Conservation (phyloP, 2,329 filamentous ascomycete genomes). For the Diplodia sapinea region DNA sequence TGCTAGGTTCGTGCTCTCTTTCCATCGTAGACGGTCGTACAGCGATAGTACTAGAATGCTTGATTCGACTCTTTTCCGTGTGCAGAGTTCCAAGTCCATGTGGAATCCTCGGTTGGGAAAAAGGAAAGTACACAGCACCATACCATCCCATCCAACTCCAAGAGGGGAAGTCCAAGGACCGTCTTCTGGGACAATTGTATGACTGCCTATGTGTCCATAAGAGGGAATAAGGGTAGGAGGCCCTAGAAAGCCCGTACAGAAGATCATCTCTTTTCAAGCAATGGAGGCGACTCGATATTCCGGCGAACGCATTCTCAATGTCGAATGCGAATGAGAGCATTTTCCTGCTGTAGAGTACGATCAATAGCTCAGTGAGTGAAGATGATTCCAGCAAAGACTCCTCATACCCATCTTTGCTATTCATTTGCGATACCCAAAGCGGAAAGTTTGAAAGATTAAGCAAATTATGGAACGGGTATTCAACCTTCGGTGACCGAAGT, state of each 20-base stretch:
- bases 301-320: background rate
- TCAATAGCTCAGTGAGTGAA: background rate
- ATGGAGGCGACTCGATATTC: background rate
- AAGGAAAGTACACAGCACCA: background rate
- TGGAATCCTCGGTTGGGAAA: accelerated
- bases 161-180: background rate
- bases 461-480: too few relatives aligned
- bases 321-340: background rate
- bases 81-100: too few relatives aligned
- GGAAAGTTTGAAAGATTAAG: too few relatives aligned
- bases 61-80: too few relatives aligned
- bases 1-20: too few relatives aligned
- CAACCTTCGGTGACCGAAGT: too few relatives aligned
- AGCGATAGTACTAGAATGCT: too few relatives aligned
- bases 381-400: too few relatives aligned
- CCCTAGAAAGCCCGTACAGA: background rate
- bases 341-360: background rate
- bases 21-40: too few relatives aligned
- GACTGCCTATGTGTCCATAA: background rate
- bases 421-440: background rate
- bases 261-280: background rate
- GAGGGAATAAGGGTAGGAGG: background rate
- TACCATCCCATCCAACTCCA: conserved; percentile 1
- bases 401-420: accelerated
- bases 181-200: too few relatives aligned